Base-by-base conservation (phyloP, 1,284 basidiomycete species). In the Cryptococcus wingfieldii region DNA sequence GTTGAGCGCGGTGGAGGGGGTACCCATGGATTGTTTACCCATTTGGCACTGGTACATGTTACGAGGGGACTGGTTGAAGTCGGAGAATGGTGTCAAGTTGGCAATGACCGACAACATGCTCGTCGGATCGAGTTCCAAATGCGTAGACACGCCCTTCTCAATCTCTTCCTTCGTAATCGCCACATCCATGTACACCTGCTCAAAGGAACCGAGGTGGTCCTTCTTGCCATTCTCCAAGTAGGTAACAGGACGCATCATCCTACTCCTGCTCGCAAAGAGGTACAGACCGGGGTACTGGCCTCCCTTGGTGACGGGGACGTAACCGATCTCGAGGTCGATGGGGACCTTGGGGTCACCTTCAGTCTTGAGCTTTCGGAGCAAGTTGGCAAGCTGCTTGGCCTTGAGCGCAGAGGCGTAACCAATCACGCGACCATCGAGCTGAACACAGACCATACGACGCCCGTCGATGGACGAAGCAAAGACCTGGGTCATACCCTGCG, bases 11-110 rank as follows among this genome's bases (percentile, higher is more conserved):
- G 93, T 97, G 34, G 91, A 87, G 1, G 96, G 95, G 31, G 96
- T 98, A 41, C 96, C 96, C 96, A 99, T 98, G 1, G 91, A 90
- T 83, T 99, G 96, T 82, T 99, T 99, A 78, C 92, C 93, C 96
- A 99, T 99, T 87, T 98, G 82, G 59, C 79, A 79, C 68, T 95
- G 81, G 67, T 83, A 83, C 80, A 82, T 82, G 73, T 83, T 83
- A 58, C 82, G 74, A 4, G 82, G 82, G 39, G 77, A 79, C 68
- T 83, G 96, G 77, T 99, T 99, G 80, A 98, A 98, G 79, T 99
- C 95, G 41, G 94, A 83, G 74, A 84, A 84, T 4, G 83, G 83
- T 1, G 83, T 84, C 58, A 84, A 71, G 69, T 83, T 84, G 63
- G 83, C 83, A 42, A 84, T 76, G 55, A 85, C 81, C 2, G 92